These are phyloP conservation scores for Annulohypoxylon maeteangense DNA, from an alignment of 495 filamentous ascomycete genomes.

Conservation along the genomic window DNA sequence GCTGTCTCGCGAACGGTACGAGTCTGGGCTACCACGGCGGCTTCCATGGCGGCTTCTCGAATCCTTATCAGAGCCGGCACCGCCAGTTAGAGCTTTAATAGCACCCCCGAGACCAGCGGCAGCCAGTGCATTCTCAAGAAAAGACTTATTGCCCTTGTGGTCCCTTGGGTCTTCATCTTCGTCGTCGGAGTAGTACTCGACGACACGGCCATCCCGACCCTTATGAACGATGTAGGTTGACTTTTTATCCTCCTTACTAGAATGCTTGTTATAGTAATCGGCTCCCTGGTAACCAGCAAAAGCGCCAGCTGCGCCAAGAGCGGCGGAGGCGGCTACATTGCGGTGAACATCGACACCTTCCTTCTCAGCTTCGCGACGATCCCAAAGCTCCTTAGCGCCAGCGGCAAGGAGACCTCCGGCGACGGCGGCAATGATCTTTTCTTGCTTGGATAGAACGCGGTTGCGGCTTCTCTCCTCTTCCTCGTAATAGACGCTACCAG, in stretches of 20 bases:
- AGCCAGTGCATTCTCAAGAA: constrained; percentile 75
- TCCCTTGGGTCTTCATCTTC: constrained; percentile 62
- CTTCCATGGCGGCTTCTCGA: constrained; percentile 63
- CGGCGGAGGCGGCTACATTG: constrained; percentile 62
- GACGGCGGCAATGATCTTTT: constrained; percentile 67
- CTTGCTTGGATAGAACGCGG: constrained; percentile 64
- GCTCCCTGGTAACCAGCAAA: constrained; percentile 65
- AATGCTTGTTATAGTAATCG: constrained; percentile 65
- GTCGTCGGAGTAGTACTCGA: constrained; percentile 63
- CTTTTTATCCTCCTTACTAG: constrained; percentile 60
- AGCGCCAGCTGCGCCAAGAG: constrained; percentile 65
- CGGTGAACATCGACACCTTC: constrained; percentile 58
- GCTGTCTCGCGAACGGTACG: constrained; percentile 57
- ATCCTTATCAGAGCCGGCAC: constrained; percentile 63
- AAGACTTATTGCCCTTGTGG: constrained; percentile 71
- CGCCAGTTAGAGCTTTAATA: constrained; percentile 62
- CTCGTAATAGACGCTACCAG: constrained; percentile 52
- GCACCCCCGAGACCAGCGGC: constrained; percentile 74
- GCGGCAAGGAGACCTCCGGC: constrained; percentile 63
- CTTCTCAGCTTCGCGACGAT: constrained; percentile 62
- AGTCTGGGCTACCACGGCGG: constrained; percentile 55
- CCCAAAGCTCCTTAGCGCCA: constrained; percentile 66
- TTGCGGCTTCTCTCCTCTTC: constrained; percentile 58
- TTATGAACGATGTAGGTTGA: constrained; percentile 52
- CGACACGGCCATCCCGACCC: constrained; percentile 55